phyloP scores from a whole-genome alignment of 1,284 basidiomycete genomes.

The Austroboletus novae-zelandiae region DNA sequence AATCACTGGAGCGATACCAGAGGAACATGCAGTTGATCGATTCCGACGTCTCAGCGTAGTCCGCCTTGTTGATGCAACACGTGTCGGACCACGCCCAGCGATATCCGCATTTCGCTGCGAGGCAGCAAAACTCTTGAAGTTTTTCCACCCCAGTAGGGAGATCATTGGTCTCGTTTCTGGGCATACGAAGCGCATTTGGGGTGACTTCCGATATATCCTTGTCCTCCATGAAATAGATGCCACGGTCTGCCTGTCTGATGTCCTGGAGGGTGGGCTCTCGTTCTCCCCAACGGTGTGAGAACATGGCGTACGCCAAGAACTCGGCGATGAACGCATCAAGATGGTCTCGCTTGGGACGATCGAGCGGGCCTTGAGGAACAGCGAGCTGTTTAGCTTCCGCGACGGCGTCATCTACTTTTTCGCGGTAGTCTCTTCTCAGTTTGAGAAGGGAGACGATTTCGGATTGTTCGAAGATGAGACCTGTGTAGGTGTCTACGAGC shows the following conservation, averaged over 20 bases:
- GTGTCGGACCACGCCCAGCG: constrained; percentile 28
- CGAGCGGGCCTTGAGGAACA: constrained; percentile 1
- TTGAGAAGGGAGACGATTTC: constrained; percentile 17
- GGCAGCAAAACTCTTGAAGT: constrained; percentile 25
- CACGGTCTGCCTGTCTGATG: constrained; percentile 6
- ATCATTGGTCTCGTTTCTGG: neutral
- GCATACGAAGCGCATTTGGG: neutral
- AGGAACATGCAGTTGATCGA: constrained; percentile 26
- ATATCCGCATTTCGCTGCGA: constrained; percentile 19
- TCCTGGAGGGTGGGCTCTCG: constrained; percentile 15
- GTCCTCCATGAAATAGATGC: constrained; percentile 14
- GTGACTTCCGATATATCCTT: neutral
- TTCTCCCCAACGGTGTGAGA: constrained; percentile 23
- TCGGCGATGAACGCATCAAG: constrained; percentile 18
- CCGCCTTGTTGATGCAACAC: constrained; percentile 23
- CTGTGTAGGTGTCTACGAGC: constrained; percentile 25
- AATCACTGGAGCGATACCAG: constrained; percentile 20
- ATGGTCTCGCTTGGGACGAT: constrained; percentile 1
- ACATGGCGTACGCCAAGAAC: constrained; percentile 23
- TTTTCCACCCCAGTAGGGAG: constrained; percentile 7
- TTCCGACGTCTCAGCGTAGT: constrained; percentile 17
- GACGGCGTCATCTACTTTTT: constrained; percentile 8
- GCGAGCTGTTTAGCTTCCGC: constrained; percentile 6
- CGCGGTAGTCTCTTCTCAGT: constrained; percentile 10
- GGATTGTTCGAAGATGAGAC: constrained; percentile 17